phyloP scores from a whole-genome alignment of 2,329 filamentous ascomycete genomes.

The Herpotrichia juniperi region DNA sequence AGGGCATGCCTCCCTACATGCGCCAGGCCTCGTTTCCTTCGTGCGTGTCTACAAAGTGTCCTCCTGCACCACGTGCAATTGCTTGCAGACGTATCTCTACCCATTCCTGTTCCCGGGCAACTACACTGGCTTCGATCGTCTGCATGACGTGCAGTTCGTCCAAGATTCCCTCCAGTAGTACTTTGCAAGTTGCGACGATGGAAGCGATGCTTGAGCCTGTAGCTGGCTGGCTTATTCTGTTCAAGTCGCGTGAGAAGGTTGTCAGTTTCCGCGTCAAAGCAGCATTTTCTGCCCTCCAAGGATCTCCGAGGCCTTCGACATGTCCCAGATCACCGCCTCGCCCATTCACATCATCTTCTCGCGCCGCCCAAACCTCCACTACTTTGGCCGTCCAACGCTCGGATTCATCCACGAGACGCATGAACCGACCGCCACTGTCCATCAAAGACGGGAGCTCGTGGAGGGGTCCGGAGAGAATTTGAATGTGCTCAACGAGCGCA shows the following conservation, averaged over 20 bases:
- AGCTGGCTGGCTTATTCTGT: conserved; percentile 32
- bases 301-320: conserved; percentile 37
- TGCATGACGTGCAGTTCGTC: conserved; percentile 43
- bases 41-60: conserved; percentile 15
- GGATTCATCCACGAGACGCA: conserved; percentile 36
- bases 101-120: conserved; percentile 41
- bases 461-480: conserved; percentile 41
- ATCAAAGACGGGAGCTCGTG: conserved; percentile 43
- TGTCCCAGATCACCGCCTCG: conserved; percentile 18
- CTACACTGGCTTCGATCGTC: conserved; percentile 36
- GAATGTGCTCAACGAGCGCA: conserved; percentile 41
- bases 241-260: conserved; percentile 36
- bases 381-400: conserved; percentile 38
- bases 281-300: conserved; percentile 42
- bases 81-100: conserved; percentile 38
- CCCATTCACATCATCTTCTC: conserved; percentile 13
- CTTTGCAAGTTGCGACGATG: conserved; percentile 36
- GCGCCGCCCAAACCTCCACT: conserved; percentile 31
- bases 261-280: conserved; percentile 42
- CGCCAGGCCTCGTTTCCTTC: conserved; percentile 31
- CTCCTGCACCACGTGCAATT: conserved; percentile 31
- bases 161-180: conserved; percentile 36
- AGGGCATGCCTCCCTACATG: conserved; percentile 11
- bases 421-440: conserved; percentile 39
- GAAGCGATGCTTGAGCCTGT: conserved; percentile 40